phyloP scores from a whole-genome alignment of 441 rosid genomes.

The Populus hybrid region DNA sequence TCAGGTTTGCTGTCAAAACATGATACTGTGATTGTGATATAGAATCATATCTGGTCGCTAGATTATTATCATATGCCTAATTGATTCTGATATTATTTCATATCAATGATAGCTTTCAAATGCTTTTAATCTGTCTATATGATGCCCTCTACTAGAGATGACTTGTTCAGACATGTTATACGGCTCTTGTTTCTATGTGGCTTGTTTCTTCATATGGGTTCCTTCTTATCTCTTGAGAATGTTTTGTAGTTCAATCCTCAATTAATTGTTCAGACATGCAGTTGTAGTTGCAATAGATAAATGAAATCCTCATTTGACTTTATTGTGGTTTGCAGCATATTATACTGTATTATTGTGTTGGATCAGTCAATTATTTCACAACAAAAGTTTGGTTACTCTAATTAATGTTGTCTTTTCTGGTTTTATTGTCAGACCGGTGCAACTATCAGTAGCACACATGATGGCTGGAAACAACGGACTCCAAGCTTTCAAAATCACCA shows the following conservation, averaged over 20 bases:
- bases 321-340: not conserved
- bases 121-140: not conserved
- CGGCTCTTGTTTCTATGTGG: not conserved
- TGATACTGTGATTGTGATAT: not conserved
- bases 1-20: not conserved
- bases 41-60: not conserved
- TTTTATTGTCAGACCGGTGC: constrained; percentile 57
- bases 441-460: constrained; percentile 50
- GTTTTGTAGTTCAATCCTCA: too few relatives aligned
- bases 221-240: not conserved
- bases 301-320: not conserved
- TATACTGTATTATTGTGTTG: not conserved
- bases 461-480: constrained; percentile 66
- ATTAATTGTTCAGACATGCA: too few relatives aligned
- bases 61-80: not conserved
- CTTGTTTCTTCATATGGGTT: not conserved
- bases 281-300: not conserved
- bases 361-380: not conserved
- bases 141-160: not conserved
- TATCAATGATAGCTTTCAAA: not conserved
- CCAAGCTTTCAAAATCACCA: constrained; percentile 58
- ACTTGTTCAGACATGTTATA: not conserved
- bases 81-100: not conserved
- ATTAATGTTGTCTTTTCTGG: constrained; percentile 19
- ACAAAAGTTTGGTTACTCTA: constrained; percentile 3